Conservation (phyloP, 352 stramenopile species). For the Phytopythium helicoides region DNA sequence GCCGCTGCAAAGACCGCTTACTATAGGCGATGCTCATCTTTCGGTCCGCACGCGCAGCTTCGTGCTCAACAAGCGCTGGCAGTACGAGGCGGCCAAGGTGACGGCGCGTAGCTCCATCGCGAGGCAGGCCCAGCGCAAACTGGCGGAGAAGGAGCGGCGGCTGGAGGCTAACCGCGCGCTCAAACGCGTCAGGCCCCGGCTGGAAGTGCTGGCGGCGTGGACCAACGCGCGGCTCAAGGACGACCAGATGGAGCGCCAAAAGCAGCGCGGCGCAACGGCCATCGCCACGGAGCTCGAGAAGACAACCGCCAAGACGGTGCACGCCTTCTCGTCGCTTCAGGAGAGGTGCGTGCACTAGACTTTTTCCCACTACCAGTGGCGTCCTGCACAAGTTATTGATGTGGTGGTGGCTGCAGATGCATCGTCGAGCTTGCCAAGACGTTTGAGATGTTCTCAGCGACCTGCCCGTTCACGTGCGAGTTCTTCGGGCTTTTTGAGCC, state of each 20-base stretch:
- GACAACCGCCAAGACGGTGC: slow-evolving; percentile 15
- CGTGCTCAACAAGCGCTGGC: slow-evolving; percentile 54
- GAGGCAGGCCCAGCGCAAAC: slow-evolving; percentile 42
- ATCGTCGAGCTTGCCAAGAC: slow-evolving; percentile 69
- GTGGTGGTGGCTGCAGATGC: slow-evolving; percentile 27
- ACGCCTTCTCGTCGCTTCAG: slow-evolving; percentile 47
- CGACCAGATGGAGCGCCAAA: slow-evolving; percentile 70
- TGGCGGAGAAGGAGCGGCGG: slow-evolving; percentile 35
- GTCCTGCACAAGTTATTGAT: too few species aligned
- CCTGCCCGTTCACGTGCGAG: slow-evolving; percentile 54
- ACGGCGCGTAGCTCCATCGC: slow-evolving; percentile 40
- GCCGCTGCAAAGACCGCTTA: neutral
- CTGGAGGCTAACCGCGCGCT: slow-evolving; percentile 28
- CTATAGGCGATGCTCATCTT: neutral
- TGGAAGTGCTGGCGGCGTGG: slow-evolving; percentile 66
- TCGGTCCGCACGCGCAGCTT: slow-evolving; percentile 31
- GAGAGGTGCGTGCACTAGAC: slow-evolving; percentile 33
- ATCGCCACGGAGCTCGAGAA: slow-evolving; percentile 67
- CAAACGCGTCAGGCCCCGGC: slow-evolving; percentile 61
- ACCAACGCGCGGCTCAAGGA: slow-evolving; percentile 74
- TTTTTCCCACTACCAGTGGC: neutral
- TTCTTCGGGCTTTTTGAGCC: slow-evolving; percentile 70
- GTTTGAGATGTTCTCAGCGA: slow-evolving; percentile 67
- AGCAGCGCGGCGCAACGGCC: slow-evolving; percentile 49
- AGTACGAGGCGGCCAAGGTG: slow-evolving; percentile 56